Evolutionary conservation across 129 eudicot species (phyloP), one percentile per base, ranked within the genome.

Genomic region (Silybum marianum): DNA sequence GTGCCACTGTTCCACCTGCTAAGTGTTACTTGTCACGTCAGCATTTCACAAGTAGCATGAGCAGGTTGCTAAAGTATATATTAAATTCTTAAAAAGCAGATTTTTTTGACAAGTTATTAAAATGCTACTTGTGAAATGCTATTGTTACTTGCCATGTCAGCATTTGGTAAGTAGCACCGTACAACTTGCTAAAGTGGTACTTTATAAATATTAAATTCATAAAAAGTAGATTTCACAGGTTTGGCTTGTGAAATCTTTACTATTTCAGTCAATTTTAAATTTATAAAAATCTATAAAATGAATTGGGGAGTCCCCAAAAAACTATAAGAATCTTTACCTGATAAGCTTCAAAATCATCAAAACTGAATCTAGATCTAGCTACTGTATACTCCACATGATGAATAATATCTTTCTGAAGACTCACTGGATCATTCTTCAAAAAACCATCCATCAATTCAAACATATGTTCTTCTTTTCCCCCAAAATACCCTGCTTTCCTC

Each of bases 291-390:
- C 63, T 54, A 54, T 14, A 54, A 54, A 54, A 16, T 16, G 22
- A 54, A 14, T 54, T 18, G 2, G 21, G 2, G 58, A 12, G 3
- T 13, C 22, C 34, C 19, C 18, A 71, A 63, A 71, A 71, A 80
- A 34, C 7, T 38, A 71, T 0, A 12, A 23, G 26, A 74, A 75
- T 32, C 26, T 21, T 16, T 32, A 89, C 92, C 90, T 89, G 90
- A 58, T 89, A 89, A 81, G 92, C 92, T 86, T 89, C 92, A 84
- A 88, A 88, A 86, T 88, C 89, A 75, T 88, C 92, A 81, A 88
- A 88, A 84, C 80, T 86, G 65, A 86, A 89, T 28, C 92, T 84
- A 66, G 92, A 89, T 76, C 92, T 75, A 21, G 88, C 90, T n/a
- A 89, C 92, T 3, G 92, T 89, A 65, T 86, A 89, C 84, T 89